Evolutionary conservation across 2,329 filamentous ascomycete genomes (phyloP).

Genomic region (Graphilbum fragrans): DNA sequence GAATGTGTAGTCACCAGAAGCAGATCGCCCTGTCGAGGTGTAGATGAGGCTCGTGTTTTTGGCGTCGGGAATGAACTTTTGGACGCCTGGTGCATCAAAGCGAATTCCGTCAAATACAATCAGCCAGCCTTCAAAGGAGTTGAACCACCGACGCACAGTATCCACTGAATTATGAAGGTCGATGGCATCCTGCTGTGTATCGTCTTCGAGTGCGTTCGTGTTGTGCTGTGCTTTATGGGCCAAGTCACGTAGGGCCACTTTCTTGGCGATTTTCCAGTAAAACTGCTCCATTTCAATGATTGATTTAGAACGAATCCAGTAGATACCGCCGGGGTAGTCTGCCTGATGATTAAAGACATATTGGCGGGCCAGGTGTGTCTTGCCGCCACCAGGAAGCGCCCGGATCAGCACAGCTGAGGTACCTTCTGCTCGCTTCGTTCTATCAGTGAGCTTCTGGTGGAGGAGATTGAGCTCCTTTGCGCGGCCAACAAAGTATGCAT

Average conservation of each 20-base stretch:
- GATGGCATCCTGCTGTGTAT: slow-evolving; percentile 12
- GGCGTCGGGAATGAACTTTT: slow-evolving; percentile 51
- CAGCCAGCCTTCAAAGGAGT: slow-evolving; percentile 50
- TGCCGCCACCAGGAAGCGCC: slow-evolving; percentile 54
- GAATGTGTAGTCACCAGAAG: slow-evolving; percentile 41
- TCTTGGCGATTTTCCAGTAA: slow-evolving; percentile 54
- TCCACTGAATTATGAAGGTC: slow-evolving; percentile 37
- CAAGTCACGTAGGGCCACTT: slow-evolving; percentile 31
- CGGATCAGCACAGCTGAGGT: slow-evolving; percentile 53
- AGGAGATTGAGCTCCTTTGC: slow-evolving; percentile 43
- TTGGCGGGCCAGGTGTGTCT: slow-evolving; percentile 56
- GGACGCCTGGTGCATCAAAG: slow-evolving; percentile 44
- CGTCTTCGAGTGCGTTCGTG: slow-evolving; percentile 3
- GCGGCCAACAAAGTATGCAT: slow-evolving; percentile 51
- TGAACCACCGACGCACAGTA: slow-evolving; percentile 50
- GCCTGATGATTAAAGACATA: slow-evolving; percentile 50
- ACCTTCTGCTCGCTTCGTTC: slow-evolving; percentile 39
- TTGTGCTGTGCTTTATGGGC: slow-evolving; percentile 24
- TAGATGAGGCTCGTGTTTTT: slow-evolving; percentile 54
- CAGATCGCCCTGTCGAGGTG: slow-evolving; percentile 51
- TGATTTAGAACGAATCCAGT: slow-evolving; percentile 56
- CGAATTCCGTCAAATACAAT: slow-evolving; percentile 55
- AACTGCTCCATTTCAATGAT: slow-evolving; percentile 45
- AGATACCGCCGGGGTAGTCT: slow-evolving; percentile 53
- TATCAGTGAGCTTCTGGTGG: slow-evolving; percentile 46